Evolutionary conservation across 2,329 filamentous ascomycete species (phyloP).

Genomic region (Xylaria digitata): DNA sequence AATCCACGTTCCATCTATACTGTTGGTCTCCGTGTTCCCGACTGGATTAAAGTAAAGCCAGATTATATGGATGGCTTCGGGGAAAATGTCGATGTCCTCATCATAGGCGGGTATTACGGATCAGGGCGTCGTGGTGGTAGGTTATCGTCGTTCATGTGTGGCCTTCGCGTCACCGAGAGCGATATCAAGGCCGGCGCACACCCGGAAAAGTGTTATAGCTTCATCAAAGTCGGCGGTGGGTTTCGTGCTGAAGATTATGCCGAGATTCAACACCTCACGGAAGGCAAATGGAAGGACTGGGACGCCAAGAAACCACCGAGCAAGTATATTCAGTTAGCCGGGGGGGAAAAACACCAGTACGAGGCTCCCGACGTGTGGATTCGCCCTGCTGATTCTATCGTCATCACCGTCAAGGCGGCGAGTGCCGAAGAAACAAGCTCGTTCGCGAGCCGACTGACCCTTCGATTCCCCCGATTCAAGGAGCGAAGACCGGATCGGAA

Average conservation of each 20-base stretch:
- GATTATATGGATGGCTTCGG: conserved; percentile 98
- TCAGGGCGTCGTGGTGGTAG: conserved; percentile 84
- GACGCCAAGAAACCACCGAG: conserved; percentile 79
- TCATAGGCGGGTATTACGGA: conserved; percentile 94
- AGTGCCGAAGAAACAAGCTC: conserved; percentile 79
- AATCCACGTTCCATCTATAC: conserved; percentile 89
- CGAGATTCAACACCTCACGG: conserved; percentile 82
- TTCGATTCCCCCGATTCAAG: conserved; percentile 93
- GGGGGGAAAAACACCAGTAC: conserved; percentile 74
- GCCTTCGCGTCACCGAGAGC: conserved; percentile 78
- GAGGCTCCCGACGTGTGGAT: conserved; percentile 96
- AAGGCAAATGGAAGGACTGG: conserved; percentile 93
- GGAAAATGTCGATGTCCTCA: conserved; percentile 87
- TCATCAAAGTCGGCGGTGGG: conserved; percentile 97
- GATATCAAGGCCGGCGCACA: conserved; percentile 69
- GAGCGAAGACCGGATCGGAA: conserved; percentile 81
- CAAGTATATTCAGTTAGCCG: conserved; percentile 83
- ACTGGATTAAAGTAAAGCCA: conserved; percentile 99
- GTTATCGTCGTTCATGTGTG: conserved; percentile 90
- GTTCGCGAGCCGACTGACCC: conserved; percentile 80
- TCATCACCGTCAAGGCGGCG: conserved; percentile 89
- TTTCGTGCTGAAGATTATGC: conserved; percentile 88
- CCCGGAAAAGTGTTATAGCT: conserved; percentile 86
- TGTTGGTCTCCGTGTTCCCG: conserved; percentile 89
- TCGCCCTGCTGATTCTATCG: conserved; percentile 84